Percentiles rank a stretch among this genome's conserved stretches.
Conservation (phyloP, 192 early-diverging fungal genomes). For the Coemansia interrupta region DNA sequence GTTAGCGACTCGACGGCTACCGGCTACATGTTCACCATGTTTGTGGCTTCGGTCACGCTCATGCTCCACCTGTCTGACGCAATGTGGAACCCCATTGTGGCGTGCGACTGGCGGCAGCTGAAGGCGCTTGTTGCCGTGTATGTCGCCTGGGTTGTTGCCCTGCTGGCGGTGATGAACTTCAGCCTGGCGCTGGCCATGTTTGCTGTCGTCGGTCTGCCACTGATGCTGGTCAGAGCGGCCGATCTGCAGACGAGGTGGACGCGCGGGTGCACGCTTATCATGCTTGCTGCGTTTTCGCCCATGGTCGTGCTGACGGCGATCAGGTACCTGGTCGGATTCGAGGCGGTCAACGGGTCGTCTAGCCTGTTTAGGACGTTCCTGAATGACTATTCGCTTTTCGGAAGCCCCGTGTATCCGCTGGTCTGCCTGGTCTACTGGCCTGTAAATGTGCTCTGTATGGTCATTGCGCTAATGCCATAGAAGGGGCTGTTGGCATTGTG, state of each 20-base stretch:
- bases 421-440: slow-evolving; percentile 74
- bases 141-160: slow-evolving; percentile 60
- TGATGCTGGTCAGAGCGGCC: slow-evolving; percentile 56
- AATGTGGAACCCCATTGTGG: slow-evolving; percentile 39
- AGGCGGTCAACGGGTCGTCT: slow-evolving; percentile 32
- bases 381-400: slow-evolving; percentile 62
- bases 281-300: slow-evolving; percentile 53
- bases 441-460: slow-evolving; percentile 47
- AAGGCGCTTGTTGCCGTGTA: slow-evolving; percentile 41
- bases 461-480: slow-evolving; percentile 37
- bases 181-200: slow-evolving; percentile 63
- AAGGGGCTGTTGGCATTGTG: neutral
- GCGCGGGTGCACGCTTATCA: slow-evolving; percentile 7
- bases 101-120: slow-evolving; percentile 46
- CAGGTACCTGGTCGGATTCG: slow-evolving; percentile 27
- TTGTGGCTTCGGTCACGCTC: slow-evolving; percentile 31
- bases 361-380: slow-evolving; percentile 55
- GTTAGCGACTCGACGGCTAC: slow-evolving; percentile 21
- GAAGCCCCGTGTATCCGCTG: slow-evolving; percentile 61
- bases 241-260: slow-evolving; percentile 6
- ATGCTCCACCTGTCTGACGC: slow-evolving; percentile 58
- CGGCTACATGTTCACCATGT: slow-evolving; percentile 32
- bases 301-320: slow-evolving; percentile 45
- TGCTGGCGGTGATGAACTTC: slow-evolving; percentile 69
- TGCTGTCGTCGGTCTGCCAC: slow-evolving; percentile 59